Evolutionary conservation across 2,329 filamentous ascomycete genomes (phyloP), one percentile per base, ranked within the genome.

Genomic region (Pseudocercospora fuligena): DNA sequence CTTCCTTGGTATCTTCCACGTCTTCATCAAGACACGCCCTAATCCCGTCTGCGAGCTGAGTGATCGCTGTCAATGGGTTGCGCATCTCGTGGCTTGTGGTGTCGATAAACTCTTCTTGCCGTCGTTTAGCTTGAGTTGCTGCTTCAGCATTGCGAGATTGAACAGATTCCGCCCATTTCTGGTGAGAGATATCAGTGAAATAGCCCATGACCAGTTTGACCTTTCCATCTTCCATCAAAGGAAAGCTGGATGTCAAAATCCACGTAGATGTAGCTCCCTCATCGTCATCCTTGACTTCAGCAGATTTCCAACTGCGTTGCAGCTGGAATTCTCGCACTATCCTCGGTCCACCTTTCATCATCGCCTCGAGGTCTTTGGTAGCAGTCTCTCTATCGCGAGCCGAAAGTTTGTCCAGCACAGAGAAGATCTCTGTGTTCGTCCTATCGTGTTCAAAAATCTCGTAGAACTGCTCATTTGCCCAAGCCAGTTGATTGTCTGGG

Each of bases 1-100:
- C 27, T 7, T 64, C 61, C 31, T n/a, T 27, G 9, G 61, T 47
- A 16, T 27, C 33, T 2, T 47, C 23, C 40, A 54, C 29, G 19
- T 47, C 59, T 47, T 66, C 43, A 12, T 66, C 43, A 7, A 73
- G 43, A 21, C 65, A 65, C 12, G 57, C 49, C 5, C 69, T 53
- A n/a, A 83, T 81, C 5, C 76, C 76, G 54, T 83, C 81, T 5
- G 81, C 80, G 33, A 79, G 79, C 21, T 82, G 79, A 0, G 81
- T 77, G 29, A 83, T 82, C 1, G 81, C 80, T 21, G 75, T 77
- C 1, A 82, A 70, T 0, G 81, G 81, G 62, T 82, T 82, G 5
- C 81, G 36, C 64, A 66, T 66, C 25, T 66, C 64, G 27, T 66
- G 60, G n/a, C 40, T 40, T 9, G 58, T 73, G 65, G 58, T 61